Percentiles rank a stretch among this genome's conserved stretches.
Conservation (phyloP, 106 monocot genomes). For the Triglochin maritima region DNA sequence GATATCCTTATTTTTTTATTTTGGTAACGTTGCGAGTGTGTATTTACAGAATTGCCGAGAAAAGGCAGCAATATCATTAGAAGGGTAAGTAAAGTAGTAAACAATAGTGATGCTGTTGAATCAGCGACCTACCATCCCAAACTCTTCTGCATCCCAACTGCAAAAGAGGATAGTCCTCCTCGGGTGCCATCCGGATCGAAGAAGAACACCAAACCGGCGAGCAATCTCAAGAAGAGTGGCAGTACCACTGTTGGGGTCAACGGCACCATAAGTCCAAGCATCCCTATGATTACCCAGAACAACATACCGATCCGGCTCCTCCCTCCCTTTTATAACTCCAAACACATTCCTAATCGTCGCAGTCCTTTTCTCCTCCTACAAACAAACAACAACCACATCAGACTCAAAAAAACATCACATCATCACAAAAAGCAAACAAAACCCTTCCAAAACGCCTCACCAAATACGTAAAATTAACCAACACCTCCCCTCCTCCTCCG, state of each 20-base stretch:
- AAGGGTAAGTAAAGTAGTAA: background rate
- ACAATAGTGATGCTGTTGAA: background rate
- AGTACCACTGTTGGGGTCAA: conserved; percentile 95
- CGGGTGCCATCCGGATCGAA: conserved; percentile 58
- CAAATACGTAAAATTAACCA: conserved; percentile 78
- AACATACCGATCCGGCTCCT: conserved; percentile 78
- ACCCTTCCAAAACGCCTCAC: conserved; percentile 18
- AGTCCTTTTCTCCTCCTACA: conserved; percentile 69
- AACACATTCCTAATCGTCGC: conserved; percentile 56
- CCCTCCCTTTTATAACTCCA: conserved; percentile 47
- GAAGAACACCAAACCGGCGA: conserved; percentile 12
- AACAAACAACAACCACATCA: conserved; percentile 18
- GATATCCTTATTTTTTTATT: no score
- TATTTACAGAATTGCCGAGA: no score
- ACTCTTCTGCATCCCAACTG: conserved; percentile 99
- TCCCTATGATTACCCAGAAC: conserved; percentile 95
- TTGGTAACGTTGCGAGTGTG: no score
- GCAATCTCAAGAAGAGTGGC: conserved; percentile 74
- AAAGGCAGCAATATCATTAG: no score
- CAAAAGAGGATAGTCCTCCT: conserved; percentile 74
- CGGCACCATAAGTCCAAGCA: conserved; percentile 99
- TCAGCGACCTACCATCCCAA: conserved; percentile 61
- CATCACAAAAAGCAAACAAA: background rate
- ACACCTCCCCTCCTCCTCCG: conserved; percentile 28
- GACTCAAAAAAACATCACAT: background rate